phyloP scores from a whole-genome alignment of 768 basidiomycete genomes.

The Tulasnella sp. region DNA sequence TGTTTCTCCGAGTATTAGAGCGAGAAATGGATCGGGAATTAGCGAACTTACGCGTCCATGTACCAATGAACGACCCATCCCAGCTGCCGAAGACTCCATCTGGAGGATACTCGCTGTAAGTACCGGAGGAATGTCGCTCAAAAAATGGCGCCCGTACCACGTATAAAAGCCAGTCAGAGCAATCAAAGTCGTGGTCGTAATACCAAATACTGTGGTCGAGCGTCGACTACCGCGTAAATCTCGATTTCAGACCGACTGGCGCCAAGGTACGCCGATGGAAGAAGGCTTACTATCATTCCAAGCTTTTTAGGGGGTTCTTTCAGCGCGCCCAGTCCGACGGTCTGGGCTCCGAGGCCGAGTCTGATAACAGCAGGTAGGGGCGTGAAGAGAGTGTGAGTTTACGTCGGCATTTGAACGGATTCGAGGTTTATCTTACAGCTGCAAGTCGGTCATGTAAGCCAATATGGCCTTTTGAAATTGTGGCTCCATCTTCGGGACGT shows the following conservation, averaged over 20 bases:
- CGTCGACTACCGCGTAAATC: conserved; percentile 56
- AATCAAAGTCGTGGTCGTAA: conserved; percentile 73
- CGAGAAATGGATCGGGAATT: not conserved
- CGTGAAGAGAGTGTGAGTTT: conserved; percentile 32
- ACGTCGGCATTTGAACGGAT: not conserved
- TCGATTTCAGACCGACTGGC: not conserved
- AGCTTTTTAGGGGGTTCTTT: conserved; percentile 56
- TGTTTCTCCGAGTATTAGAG: conserved; percentile 41
- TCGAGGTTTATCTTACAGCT: conserved; percentile 58
- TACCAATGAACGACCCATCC: conserved; percentile 68
- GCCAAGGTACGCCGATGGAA: conserved; percentile 14
- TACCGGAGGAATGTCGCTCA: conserved; percentile 22
- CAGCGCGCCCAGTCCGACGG: conserved; percentile 57
- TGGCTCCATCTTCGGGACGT: conserved; percentile 65
- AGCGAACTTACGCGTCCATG: conserved; percentile 63
- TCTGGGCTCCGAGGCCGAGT: conserved; percentile 57
- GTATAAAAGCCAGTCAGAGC: conserved; percentile 80
- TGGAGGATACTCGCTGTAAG: conserved; percentile 40
- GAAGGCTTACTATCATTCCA: conserved; percentile 62
- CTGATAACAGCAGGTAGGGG: conserved; percentile 46
- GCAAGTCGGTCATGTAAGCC: conserved; percentile 75
- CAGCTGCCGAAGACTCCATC: conserved; percentile 67
- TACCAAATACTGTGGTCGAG: conserved; percentile 81
- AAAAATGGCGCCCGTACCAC: conserved; percentile 55
- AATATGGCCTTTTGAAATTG: conserved; percentile 85